phyloP scores from a whole-genome alignment of 2,329 filamentous ascomycete genomes.

The Colletotrichum scovillei region DNA sequence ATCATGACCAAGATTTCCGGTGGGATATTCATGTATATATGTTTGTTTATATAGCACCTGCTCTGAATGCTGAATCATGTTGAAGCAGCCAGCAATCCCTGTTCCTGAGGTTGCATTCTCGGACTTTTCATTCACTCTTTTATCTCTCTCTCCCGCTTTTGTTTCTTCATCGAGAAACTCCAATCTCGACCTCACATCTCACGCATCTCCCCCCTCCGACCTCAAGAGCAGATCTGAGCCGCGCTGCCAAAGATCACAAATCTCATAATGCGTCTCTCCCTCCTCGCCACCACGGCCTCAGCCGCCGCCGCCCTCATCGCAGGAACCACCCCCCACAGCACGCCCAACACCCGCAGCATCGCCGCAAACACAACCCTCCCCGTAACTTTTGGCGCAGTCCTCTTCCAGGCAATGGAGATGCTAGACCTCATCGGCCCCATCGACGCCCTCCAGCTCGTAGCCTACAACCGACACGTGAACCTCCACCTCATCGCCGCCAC shows the following conservation, averaged over 20 bases:
- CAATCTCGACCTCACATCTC: neutral
- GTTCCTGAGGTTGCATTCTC: neutral
- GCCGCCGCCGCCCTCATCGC: neutral
- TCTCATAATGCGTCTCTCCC: conserved; percentile 9
- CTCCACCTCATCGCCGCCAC: conserved; percentile 55
- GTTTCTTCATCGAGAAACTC: neutral
- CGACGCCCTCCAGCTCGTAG: conserved; percentile 37
- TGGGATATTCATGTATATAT: neutral
- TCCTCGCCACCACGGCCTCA: neutral
- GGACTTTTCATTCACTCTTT: neutral
- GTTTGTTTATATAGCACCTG: neutral
- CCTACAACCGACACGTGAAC: conserved; percentile 42
- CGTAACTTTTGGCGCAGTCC: conserved; percentile 36
- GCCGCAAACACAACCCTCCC: neutral
- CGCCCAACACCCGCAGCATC: neutral
- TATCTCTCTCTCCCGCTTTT: neutral
- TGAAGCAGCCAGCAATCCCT: neutral
- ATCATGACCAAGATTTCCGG: neutral
- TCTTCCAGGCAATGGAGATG: conserved; percentile 37
- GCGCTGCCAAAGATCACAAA: neutral
- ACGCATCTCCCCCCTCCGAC: neutral
- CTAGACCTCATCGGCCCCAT: conserved; percentile 39
- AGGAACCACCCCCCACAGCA: neutral
- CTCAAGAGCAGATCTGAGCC: neutral
- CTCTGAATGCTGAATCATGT: no score